Conservation (phyloP, 371 early-diverging fungal species). For the Dinochytrium kinnereticum region DNA sequence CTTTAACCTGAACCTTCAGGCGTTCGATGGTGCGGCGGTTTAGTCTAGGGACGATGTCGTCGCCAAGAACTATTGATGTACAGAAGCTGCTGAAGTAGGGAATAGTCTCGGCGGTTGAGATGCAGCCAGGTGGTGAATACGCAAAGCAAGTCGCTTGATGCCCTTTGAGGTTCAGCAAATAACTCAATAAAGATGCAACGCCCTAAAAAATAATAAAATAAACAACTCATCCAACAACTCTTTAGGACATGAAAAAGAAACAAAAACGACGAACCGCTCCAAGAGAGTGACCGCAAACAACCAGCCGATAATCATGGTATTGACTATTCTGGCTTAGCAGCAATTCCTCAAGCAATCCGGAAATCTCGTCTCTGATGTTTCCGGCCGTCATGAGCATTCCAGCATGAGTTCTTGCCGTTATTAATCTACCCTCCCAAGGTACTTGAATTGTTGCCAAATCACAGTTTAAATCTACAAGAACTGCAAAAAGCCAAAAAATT, state of each 20-base stretch:
- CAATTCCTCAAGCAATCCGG: conserved; percentile 34
- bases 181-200: conserved; percentile 45
- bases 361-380: conserved; percentile 37
- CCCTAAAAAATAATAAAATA: conserved; percentile 26
- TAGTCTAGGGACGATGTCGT: conserved; percentile 48
- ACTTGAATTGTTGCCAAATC: conserved; percentile 34
- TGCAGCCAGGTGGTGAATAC: conserved; percentile 50
- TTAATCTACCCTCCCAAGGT: conserved; percentile 12
- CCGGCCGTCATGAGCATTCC: conserved; percentile 42
- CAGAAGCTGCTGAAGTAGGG: conserved; percentile 43
- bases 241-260: no score
- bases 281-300: conserved; percentile 47
- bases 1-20: conserved; percentile 39
- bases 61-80: conserved; percentile 48
- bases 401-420: conserved; percentile 21
- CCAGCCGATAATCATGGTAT: conserved; percentile 32
- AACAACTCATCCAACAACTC: neutral
- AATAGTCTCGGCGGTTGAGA: conserved; percentile 37
- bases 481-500: conserved; percentile 5
- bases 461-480: conserved; percentile 46
- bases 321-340: conserved; percentile 14
- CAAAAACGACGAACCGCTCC: no score
- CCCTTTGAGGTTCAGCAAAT: conserved; percentile 31
- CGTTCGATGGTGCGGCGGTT: conserved; percentile 42
- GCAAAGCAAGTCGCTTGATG: conserved; percentile 34